Percentiles rank a stretch among this genome's conserved stretches.
Conservation (phyloP, 257 asterid genomes). For the Pogostemon cablin region DNA sequence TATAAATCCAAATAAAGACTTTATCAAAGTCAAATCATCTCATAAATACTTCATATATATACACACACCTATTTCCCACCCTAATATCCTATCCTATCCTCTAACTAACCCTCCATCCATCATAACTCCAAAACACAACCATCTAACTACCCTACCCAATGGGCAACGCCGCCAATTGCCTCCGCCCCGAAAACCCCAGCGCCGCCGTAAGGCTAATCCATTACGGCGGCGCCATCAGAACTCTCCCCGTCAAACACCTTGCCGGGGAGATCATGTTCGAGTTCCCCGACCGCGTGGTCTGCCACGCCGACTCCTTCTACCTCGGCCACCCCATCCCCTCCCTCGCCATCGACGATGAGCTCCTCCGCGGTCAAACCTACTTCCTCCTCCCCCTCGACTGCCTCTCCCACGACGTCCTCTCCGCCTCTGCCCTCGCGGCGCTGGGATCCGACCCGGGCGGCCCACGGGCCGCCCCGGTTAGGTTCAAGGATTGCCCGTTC, state of each 20-base stretch:
- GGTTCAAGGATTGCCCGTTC: slow-evolving; percentile 59
- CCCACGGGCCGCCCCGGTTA: slow-evolving; percentile 14
- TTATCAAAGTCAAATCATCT: slow-evolving; percentile 36
- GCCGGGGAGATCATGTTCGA: slow-evolving; percentile 87
- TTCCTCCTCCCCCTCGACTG: slow-evolving; percentile 72
- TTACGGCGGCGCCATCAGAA: slow-evolving; percentile 52
- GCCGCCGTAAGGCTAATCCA: slow-evolving; percentile 45
- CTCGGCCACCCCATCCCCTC: slow-evolving; percentile 72
- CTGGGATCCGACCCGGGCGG: slow-evolving; percentile 30
- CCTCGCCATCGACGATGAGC: slow-evolving; percentile 54
- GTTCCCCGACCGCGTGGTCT: slow-evolving; percentile 69
- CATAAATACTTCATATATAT: background rate
- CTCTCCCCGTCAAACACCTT: slow-evolving; percentile 45
- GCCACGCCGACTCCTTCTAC: slow-evolving; percentile 80
- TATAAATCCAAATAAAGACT: slow-evolving; percentile 1
- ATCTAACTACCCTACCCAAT: background rate
- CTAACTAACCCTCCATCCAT: background rate
- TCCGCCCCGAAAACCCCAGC: slow-evolving; percentile 19
- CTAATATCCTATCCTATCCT: background rate
- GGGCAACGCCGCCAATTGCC: slow-evolving; percentile 32
- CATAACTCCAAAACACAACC: slow-evolving; percentile 51
- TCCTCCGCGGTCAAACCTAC: slow-evolving; percentile 53
- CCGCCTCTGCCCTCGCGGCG: slow-evolving; percentile 54
- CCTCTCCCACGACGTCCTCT: slow-evolving; percentile 45
- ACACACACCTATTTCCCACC: background rate